Base-by-base conservation (phyloP, 768 basidiomycete species). In the Hirschioporus abietinus region DNA sequence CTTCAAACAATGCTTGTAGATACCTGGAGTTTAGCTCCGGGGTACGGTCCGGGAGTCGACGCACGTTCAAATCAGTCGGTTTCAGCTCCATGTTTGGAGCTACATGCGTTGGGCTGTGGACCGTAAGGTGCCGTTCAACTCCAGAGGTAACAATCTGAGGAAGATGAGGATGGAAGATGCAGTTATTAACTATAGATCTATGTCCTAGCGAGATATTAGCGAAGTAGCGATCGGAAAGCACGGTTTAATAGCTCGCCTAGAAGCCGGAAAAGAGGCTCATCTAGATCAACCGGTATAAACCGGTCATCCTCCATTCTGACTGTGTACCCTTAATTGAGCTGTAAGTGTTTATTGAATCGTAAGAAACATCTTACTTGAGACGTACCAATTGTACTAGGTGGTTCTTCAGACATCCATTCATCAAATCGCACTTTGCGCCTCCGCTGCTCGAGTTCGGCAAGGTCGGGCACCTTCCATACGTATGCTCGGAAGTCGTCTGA, bases 401-500 rank as follows among this genome's bases (percentile, higher is more conserved):
- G 74, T 66, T 75, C 76, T 42, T 67, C 69, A 18, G 72, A 72
- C 18, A 71, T 69, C 88, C 90, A 88, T 64, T 84, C 79, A 18
- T 76, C 74, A 20, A 76, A 67, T 34, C 76, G 74, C 60, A 91
- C 74, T 60, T 82, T 79, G 63, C 75, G 73, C 58, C 91, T 80
- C 67, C 76, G 75, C 26, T 81, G 80, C 1, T 72, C 66, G 60
- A 92, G 79, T 18, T 77, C 76, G 10, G 70, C 66, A 2, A 82
- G 68, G 15, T 82, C 71, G 3, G 93, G 92, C 36, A 95, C 78
- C 69, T 83, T 85, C 93, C 93, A 95, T 25, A 92, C 73, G 69
- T 94, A 94, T 23, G 82, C 85, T 42, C 87, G 81, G 72, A 93
- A 94, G 74, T 94, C 91, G 72, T 95, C 93, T 12, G 91, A 93